Conservation (phyloP, 2,329 filamentous ascomycete genomes). For the Neurospora crassa region DNA sequence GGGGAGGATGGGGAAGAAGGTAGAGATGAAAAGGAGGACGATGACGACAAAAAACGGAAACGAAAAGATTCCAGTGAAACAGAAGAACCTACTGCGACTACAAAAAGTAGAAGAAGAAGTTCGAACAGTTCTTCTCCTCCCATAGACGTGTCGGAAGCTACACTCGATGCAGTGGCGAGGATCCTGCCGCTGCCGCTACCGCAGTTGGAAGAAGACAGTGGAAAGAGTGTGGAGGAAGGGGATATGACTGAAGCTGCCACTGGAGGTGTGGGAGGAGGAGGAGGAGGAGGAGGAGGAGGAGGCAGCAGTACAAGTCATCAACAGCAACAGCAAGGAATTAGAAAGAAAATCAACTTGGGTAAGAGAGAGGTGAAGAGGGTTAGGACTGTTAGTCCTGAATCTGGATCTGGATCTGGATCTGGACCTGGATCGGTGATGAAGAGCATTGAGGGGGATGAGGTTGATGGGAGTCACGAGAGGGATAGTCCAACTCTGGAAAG, state of each 20-base stretch:
- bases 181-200: too few relatives aligned
- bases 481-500: not conserved
- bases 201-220: too few relatives aligned
- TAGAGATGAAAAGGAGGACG: not conserved
- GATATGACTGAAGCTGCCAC: too few relatives aligned
- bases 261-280: too few relatives aligned
- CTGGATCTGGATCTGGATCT: not conserved
- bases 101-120: not conserved
- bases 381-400: not conserved
- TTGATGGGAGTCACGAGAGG: not conserved
- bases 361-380: not conserved
- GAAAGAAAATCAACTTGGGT: not conserved
- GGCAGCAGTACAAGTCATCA: not conserved
- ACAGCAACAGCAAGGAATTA: not conserved
- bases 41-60: not conserved
- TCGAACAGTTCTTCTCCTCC: not conserved
- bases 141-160: not conserved
- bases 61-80: not conserved
- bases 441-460: not conserved
- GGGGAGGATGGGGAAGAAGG: not conserved
- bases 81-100: not conserved
- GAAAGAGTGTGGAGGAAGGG: too few relatives aligned
- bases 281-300: too few relatives aligned
- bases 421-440: not conserved
- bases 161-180: too few relatives aligned